Conservation (phyloP, 192 early-diverging fungal genomes). For the Blastocladiella britannica region DNA sequence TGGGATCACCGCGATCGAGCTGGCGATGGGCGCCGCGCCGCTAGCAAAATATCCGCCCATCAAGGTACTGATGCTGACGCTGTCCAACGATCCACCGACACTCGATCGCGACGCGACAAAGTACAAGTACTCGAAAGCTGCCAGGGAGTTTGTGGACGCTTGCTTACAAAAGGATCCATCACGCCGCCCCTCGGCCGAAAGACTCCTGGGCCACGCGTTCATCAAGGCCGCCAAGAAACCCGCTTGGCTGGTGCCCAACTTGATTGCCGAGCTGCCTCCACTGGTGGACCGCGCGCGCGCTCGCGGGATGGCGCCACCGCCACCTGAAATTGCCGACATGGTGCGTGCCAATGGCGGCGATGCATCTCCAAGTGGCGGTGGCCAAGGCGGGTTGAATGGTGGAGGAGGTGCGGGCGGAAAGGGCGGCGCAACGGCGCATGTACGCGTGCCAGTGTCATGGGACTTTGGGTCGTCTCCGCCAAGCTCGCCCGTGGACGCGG, state of each 20-base stretch:
- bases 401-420: too few relatives aligned
- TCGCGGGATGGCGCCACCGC: conserved; percentile 14
- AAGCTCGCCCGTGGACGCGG: background rate
- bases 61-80: conserved; percentile 74
- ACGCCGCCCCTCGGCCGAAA: conserved; percentile 17
- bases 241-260: conserved; percentile 27
- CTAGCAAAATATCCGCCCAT: conserved; percentile 72
- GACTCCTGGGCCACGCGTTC: background rate
- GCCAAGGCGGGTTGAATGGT: too few relatives aligned
- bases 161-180: conserved; percentile 62
- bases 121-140: conserved; percentile 50
- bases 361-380: too few relatives aligned
- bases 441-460: background rate
- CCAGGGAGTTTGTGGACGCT: conserved; percentile 71
- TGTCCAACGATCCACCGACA: conserved; percentile 69
- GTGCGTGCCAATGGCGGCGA: too few relatives aligned
- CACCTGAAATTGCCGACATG: too few relatives aligned
- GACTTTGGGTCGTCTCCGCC: background rate
- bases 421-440: too few relatives aligned
- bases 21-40: conserved; percentile 71
- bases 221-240: conserved; percentile 33
- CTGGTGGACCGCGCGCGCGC: conserved; percentile 46
- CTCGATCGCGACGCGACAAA: conserved; percentile 48
- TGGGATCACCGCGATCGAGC: conserved; percentile 67
- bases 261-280: conserved; percentile 40